phyloP scores from a whole-genome alignment of 148 eudicot species.

The Vaccinium darrowii region DNA sequence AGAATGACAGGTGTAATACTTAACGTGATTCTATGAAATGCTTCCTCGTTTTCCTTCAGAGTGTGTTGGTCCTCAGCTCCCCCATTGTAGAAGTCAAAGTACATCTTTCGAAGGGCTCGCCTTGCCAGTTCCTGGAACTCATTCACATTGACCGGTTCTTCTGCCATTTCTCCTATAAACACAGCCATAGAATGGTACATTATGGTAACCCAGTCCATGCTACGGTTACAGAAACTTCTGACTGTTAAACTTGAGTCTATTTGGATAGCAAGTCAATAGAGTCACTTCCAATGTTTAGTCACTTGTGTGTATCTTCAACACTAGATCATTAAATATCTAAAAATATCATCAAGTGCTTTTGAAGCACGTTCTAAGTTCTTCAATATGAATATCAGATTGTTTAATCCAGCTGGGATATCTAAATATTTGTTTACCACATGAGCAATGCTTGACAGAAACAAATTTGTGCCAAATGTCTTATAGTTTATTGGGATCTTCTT shows the following conservation, averaged over 20 bases:
- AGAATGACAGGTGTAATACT: background rate
- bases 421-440: too few relatives aligned
- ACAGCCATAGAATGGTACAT: background rate
- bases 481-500: too few relatives aligned
- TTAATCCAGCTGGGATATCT: too few relatives aligned
- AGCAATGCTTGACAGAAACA: too few relatives aligned
- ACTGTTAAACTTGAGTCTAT: background rate
- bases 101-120: slow-evolving; percentile 72
- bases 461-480: too few relatives aligned
- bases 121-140: slow-evolving; percentile 73
- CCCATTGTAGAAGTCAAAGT: slow-evolving; percentile 61
- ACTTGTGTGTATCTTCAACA: background rate
- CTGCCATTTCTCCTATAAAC: slow-evolving; percentile 37
- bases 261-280: background rate
- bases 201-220: background rate
- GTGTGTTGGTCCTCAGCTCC: slow-evolving; percentile 87
- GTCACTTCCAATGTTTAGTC: background rate
- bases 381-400: background rate
- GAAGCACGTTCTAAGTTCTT: background rate
- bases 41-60: slow-evolving; percentile 51
- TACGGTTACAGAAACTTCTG: background rate
- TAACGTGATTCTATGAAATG: slow-evolving; percentile 58
- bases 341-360: background rate
- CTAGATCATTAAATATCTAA: background rate
- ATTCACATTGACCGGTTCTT: slow-evolving; percentile 54